phyloP scores from a whole-genome alignment of 2,329 filamentous ascomycete genomes.

The Fusarium sublunatum region DNA sequence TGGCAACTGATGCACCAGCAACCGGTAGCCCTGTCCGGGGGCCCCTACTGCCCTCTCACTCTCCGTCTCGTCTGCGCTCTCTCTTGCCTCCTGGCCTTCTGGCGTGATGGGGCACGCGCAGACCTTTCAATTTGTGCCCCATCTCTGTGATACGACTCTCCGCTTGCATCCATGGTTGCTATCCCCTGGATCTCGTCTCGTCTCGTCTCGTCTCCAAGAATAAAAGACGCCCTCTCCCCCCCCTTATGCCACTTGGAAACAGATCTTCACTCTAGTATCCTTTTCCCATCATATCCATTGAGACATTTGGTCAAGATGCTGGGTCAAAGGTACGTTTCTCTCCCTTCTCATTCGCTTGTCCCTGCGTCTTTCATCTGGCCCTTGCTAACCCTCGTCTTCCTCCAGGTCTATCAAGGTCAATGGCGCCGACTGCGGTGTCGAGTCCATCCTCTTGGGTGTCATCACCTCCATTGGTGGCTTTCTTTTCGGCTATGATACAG shows the following conservation, averaged over 20 bases:
- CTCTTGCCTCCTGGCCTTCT: slow-evolving; percentile 1
- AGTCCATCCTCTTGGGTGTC: slow-evolving; percentile 59
- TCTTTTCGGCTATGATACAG: slow-evolving; percentile 73
- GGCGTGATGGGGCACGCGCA: slow-evolving; percentile 8
- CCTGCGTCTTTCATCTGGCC: background rate
- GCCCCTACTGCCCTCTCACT: slow-evolving; percentile 14
- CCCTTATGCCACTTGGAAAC: slow-evolving; percentile 8
- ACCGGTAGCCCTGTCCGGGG: slow-evolving; percentile 14
- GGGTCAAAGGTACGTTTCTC: slow-evolving; percentile 38
- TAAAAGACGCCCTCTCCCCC: slow-evolving; percentile 38
- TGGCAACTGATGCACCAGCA: slow-evolving; percentile 24
- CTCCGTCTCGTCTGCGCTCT: too few species aligned
- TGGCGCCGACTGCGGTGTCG: slow-evolving; percentile 56
- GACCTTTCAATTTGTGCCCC: slow-evolving; percentile 9
- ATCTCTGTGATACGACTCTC: slow-evolving; percentile 26
- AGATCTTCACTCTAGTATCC: slow-evolving; percentile 21
- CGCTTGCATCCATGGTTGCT: slow-evolving; percentile 16
- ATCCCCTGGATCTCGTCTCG: slow-evolving; percentile 14
- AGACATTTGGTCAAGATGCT: slow-evolving; percentile 41
- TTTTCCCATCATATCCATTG: slow-evolving; percentile 7
- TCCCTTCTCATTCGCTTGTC: background rate
- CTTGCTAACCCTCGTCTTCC: slow-evolving; percentile 8
- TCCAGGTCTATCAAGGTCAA: slow-evolving; percentile 56
- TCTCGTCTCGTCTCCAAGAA: slow-evolving; percentile 19
- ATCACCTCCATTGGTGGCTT: slow-evolving; percentile 69